phyloP scores from a whole-genome alignment of 352 stramenopile genomes.

The Phytophthora fragariae region DNA sequence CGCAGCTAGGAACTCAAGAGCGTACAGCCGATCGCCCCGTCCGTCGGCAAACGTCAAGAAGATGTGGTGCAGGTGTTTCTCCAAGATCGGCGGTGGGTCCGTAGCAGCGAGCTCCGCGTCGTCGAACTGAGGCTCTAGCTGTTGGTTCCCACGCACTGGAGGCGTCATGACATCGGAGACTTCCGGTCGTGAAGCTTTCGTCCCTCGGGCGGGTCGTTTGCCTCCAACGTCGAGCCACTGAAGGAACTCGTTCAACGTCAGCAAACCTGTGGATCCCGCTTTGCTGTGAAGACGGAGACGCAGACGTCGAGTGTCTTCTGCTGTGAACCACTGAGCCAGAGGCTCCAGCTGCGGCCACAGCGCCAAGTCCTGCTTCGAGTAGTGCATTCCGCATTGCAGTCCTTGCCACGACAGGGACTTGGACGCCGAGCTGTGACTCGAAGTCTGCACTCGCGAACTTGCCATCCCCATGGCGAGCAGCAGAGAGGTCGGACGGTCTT shows the following conservation, averaged over 20 bases:
- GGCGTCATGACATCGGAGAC: conserved; percentile 62
- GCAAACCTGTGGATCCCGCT: conserved; percentile 40
- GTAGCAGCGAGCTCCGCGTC: background rate
- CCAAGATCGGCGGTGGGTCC: conserved; percentile 42
- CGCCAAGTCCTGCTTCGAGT: conserved; percentile 54
- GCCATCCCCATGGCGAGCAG: conserved; percentile 32
- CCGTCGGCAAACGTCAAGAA: conserved; percentile 60
- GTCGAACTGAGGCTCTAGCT: background rate
- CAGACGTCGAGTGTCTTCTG: conserved; percentile 54
- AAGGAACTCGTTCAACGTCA: conserved; percentile 58
- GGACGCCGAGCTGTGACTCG: conserved; percentile 1
- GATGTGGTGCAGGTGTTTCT: conserved; percentile 66
- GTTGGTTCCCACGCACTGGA: conserved; percentile 26
- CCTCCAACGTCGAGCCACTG: conserved; percentile 46
- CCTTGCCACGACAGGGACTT: conserved; percentile 20
- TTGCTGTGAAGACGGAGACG: conserved; percentile 35
- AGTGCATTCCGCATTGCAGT: conserved; percentile 60
- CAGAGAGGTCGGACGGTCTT: background rate
- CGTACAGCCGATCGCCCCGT: conserved; percentile 47
- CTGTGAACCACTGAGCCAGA: conserved; percentile 72
- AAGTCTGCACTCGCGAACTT: conserved; percentile 24
- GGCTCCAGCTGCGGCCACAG: conserved; percentile 70
- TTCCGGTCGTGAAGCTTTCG: conserved; percentile 13
- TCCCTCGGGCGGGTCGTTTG: conserved; percentile 4
- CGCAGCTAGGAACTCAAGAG: conserved; percentile 67